Evolutionary conservation across 2,329 filamentous ascomycete species (phyloP).

Genomic region (Epichloe brachyelytri): DNA sequence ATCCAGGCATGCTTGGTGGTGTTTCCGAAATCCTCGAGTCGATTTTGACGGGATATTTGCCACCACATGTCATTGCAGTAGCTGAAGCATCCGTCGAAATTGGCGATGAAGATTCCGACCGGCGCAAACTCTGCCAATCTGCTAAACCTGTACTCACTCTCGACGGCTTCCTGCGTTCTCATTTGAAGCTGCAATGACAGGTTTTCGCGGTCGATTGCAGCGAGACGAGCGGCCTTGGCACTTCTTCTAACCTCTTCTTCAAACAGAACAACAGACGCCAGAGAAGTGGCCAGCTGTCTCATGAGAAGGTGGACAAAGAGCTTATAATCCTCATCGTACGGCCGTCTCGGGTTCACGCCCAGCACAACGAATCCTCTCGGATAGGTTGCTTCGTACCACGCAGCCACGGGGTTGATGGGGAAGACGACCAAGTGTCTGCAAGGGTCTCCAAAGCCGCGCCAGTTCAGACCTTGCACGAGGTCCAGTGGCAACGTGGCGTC

Average conservation of each 20-base stretch:
- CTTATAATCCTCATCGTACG: slow-evolving; percentile 61
- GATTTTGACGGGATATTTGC: slow-evolving; percentile 54
- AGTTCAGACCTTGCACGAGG: slow-evolving; percentile 45
- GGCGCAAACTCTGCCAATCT: slow-evolving; percentile 74
- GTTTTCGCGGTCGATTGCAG: slow-evolving; percentile 5
- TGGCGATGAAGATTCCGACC: slow-evolving; percentile 72
- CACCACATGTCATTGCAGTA: slow-evolving; percentile 53
- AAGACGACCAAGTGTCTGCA: slow-evolving; percentile 55
- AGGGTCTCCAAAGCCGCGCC: slow-evolving; percentile 51
- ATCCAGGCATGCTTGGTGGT: slow-evolving; percentile 42
- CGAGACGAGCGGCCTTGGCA: slow-evolving; percentile 17
- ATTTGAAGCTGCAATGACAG: slow-evolving; percentile 5
- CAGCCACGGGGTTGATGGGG: slow-evolving; percentile 36
- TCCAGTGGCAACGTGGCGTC: slow-evolving; percentile 42
- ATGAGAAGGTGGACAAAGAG: slow-evolving; percentile 47
- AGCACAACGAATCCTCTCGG: slow-evolving; percentile 53
- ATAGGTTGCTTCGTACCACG: slow-evolving; percentile 6
- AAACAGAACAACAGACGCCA: slow-evolving; percentile 58
- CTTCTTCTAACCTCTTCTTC: slow-evolving; percentile 56
- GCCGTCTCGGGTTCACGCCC: slow-evolving; percentile 56
- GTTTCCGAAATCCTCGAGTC: slow-evolving; percentile 42
- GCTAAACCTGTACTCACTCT: slow-evolving; percentile 39
- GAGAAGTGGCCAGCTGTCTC: slow-evolving; percentile 49
- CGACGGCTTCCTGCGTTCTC: slow-evolving; percentile 5
- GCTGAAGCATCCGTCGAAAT: slow-evolving; percentile 54